Percentiles rank a stretch among this genome's conserved stretches.
Evolutionary conservation across 805 yeast genomes (phyloP).

Genomic region (Candida michaelii): DNA sequence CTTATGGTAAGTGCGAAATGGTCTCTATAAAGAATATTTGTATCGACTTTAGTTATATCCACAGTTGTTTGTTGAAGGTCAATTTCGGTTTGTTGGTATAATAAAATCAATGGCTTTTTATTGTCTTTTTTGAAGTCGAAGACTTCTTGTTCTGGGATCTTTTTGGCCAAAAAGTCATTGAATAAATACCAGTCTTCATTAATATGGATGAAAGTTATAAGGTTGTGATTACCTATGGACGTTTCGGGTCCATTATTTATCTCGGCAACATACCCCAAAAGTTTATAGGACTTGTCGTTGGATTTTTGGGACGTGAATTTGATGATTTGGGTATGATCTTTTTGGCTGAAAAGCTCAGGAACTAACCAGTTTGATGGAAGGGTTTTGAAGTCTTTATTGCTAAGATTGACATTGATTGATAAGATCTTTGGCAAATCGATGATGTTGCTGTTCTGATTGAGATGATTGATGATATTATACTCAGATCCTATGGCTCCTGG

Average conservation of each 20-base stretch:
- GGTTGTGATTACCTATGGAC: conserved; percentile 47
- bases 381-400: conserved; percentile 48
- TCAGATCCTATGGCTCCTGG: conserved; percentile 1
- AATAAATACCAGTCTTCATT: conserved; percentile 71
- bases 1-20: conserved; percentile 69
- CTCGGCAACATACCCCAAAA: conserved; percentile 70
- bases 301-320: conserved; percentile 5
- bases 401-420: conserved; percentile 57
- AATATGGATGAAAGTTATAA: conserved; percentile 58
- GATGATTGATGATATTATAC: conserved; percentile 5
- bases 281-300: conserved; percentile 51
- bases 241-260: conserved; percentile 47
- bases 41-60: conserved; percentile 24
- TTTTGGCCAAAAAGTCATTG: conserved; percentile 86
- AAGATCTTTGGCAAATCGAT: conserved; percentile 54
- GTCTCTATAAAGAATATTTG: conserved; percentile 68
- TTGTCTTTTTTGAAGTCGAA: conserved; percentile 69
- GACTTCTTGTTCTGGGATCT: conserved; percentile 74
- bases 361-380: conserved; percentile 12
- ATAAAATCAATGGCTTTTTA: conserved; percentile 77
- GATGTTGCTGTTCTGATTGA: conserved; percentile 10
- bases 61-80: conserved; percentile 36
- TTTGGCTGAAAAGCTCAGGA: conserved; percentile 10
- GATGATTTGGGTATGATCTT: background rate
- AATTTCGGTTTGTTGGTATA: conserved; percentile 51